A percentile compares a stretch with the other conserved stretches of the same genome.
Conservation (phyloP, 768 basidiomycete species). For the Hericium coralloides region DNA sequence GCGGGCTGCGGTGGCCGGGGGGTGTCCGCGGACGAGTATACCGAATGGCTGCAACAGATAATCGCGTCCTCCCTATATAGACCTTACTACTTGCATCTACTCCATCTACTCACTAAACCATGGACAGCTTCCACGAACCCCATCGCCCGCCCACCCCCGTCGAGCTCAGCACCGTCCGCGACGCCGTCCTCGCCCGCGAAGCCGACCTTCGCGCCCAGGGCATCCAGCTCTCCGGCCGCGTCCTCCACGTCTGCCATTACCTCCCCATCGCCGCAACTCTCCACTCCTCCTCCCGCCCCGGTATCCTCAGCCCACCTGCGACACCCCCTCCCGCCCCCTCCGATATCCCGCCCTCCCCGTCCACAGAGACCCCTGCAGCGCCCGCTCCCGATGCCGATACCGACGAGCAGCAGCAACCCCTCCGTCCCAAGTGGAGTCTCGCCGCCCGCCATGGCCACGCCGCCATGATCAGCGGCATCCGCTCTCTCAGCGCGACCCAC, state of each 20-base stretch:
- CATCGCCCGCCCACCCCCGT: constrained; percentile 31
- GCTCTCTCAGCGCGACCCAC: constrained; percentile 72
- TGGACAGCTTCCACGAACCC: constrained; percentile 72
- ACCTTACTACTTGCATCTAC: background rate
- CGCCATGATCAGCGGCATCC: constrained; percentile 92
- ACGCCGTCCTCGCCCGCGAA: constrained; percentile 65
- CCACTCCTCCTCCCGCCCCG: constrained; percentile 25
- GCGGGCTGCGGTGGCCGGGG: background rate
- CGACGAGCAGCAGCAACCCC: constrained; percentile 9
- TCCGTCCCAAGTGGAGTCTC: constrained; percentile 55
- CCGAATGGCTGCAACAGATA: background rate
- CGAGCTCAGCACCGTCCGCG: constrained; percentile 64
- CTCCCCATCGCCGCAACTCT: constrained; percentile 72
- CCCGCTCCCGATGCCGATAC: constrained; percentile 8
- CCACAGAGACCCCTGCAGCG: constrained; percentile 6
- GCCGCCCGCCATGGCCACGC: constrained; percentile 80
- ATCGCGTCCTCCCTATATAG: background rate
- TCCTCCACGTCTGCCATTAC: constrained; percentile 89
- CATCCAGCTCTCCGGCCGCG: constrained; percentile 73
- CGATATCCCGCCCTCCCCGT: constrained; percentile 32
- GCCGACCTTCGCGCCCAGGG: constrained; percentile 59
- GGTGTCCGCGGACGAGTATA: background rate
- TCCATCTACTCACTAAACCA: constrained; percentile 17
- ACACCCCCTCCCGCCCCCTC: constrained; percentile 58
- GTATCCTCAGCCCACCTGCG: constrained; percentile 64